Conservation (phyloP, 345 rosid genomes). For the Raphanus sativus region DNA sequence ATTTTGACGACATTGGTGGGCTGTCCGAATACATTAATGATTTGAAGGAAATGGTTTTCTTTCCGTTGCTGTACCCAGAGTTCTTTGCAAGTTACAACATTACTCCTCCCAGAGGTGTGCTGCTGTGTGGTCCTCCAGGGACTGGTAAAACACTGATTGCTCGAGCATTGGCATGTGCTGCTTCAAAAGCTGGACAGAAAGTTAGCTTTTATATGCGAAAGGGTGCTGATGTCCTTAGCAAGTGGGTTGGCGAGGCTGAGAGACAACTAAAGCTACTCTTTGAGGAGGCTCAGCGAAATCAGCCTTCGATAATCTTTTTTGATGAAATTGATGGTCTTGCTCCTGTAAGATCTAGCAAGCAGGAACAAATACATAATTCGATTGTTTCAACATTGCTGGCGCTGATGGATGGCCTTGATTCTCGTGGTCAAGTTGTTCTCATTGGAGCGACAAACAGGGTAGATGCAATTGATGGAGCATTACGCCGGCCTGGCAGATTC, state of each 20-base stretch:
- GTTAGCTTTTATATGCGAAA: slow-evolving; percentile 99
- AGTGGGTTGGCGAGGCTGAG: slow-evolving; percentile 99
- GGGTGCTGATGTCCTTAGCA: slow-evolving; percentile 99
- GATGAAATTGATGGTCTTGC: slow-evolving; percentile 99
- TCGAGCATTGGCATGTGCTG: slow-evolving; percentile 99
- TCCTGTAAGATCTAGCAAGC: slow-evolving; percentile 98
- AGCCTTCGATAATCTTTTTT: slow-evolving; percentile 97
- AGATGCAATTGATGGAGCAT: slow-evolving; percentile 99
- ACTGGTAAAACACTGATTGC: slow-evolving; percentile 99
- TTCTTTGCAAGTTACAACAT: slow-evolving; percentile 95
- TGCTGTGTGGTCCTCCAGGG: slow-evolving; percentile 99
- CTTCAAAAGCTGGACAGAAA: slow-evolving; percentile 99
- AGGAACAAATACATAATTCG: slow-evolving; percentile 99
- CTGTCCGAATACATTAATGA: slow-evolving; percentile 92
- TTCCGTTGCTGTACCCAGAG: slow-evolving; percentile 97
- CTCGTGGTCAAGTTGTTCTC: slow-evolving; percentile 99
- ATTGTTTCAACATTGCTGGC: slow-evolving; percentile 98
- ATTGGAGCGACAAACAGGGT: slow-evolving; percentile 99
- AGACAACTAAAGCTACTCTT: slow-evolving; percentile 96
- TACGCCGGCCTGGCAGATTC: slow-evolving; percentile 99
- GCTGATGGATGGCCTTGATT: slow-evolving; percentile 99
- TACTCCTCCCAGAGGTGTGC: slow-evolving; percentile 95
- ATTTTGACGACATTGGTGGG: slow-evolving; percentile 97
- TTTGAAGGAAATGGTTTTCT: slow-evolving; percentile 99
- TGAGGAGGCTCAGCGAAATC: slow-evolving; percentile 98